These are phyloP conservation scores for Pinus tabuliformis DNA, from an alignment of 75 land plant genomes.

Conservation along the genomic window DNA sequence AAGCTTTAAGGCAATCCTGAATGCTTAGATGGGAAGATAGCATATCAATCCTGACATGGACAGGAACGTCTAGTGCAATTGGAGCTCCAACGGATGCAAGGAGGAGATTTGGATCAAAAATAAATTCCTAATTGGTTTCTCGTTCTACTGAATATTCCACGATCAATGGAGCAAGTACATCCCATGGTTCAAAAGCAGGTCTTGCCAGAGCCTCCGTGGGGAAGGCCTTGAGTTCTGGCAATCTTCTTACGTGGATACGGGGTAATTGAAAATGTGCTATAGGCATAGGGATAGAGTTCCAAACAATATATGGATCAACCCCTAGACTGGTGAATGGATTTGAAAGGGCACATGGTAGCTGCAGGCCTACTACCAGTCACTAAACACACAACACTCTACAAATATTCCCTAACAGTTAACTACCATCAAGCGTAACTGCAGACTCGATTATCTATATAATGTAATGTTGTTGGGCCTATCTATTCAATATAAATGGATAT, in stretches of 20 bases:
- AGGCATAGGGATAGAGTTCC: slow-evolving; percentile 39
- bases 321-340: not conserved
- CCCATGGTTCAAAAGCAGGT: slow-evolving; percentile 20
- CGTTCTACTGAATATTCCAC: slow-evolving; percentile 10
- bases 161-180: slow-evolving; percentile 9
- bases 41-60: slow-evolving; percentile 92
- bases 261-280: slow-evolving; percentile 56
- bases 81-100: slow-evolving; percentile 83
- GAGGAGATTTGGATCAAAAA: slow-evolving; percentile 78
- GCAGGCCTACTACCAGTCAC: slow-evolving; percentile 5
- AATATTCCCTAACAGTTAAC: too few relatives aligned
- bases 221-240: slow-evolving; percentile 74
- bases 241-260: slow-evolving; percentile 71
- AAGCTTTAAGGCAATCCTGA: slow-evolving; percentile 82
- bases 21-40: slow-evolving; percentile 64
- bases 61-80: slow-evolving; percentile 86
- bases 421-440: too few relatives aligned
- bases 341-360: not conserved
- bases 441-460: too few relatives aligned
- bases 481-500: too few relatives aligned
- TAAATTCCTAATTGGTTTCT: slow-evolving; percentile 40
- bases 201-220: slow-evolving; percentile 72
- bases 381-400: too few relatives aligned
- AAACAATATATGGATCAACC: not conserved
- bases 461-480: too few relatives aligned